Base-by-base conservation (phyloP, 2,329 filamentous ascomycete species). In the Aspergillus intermedius region DNA sequence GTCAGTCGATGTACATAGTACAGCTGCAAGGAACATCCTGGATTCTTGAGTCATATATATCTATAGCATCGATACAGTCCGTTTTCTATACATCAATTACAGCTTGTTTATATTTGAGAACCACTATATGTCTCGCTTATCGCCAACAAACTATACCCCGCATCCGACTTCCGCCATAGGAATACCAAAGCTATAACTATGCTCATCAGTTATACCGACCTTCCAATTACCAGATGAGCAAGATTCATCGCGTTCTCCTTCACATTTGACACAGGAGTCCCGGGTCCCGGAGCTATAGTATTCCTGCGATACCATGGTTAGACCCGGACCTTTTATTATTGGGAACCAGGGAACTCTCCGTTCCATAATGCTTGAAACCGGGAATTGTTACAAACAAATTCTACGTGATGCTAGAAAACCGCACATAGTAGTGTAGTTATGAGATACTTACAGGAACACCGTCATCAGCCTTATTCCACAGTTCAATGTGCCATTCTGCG, bases 151-250 rank as follows among this genome's bases (percentile, higher is more conserved):
- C 25, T 30, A 39, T 28, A 30, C 15, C 5, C 42, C 45, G 42
- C 60, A 61, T 25, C 60, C 59, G 42, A 57, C 59, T 7, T 22
- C 7, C 7, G 55, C 54, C 48, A 61, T 37, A 1, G 19, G n/a
- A 15, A 62, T 30, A 5, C 60, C 60, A 45, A 62, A 63, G 56
- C 56, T 63, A 7, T 44, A 48, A 42, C 60, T 54, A 34, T 61
- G 60, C 6, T 56, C 59, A 22, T 45, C 15, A 13, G 60, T 63
- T 25, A 63, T 55, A 34, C 54, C 47, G 5, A 55, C 28, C 48
- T 52, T 48, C 10, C 59, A 54, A 44, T 63, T 62, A 8, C 61
- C 61, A 30, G 61, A 61, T 37, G 61, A 64, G 54, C 61, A 63
- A 22, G 48, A 45, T 25, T 28, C 30, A 19, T 64, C 61, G 10